Evolutionary conservation across 768 basidiomycete genomes (phyloP).

Genomic region (Kockovaella imperatae): DNA sequence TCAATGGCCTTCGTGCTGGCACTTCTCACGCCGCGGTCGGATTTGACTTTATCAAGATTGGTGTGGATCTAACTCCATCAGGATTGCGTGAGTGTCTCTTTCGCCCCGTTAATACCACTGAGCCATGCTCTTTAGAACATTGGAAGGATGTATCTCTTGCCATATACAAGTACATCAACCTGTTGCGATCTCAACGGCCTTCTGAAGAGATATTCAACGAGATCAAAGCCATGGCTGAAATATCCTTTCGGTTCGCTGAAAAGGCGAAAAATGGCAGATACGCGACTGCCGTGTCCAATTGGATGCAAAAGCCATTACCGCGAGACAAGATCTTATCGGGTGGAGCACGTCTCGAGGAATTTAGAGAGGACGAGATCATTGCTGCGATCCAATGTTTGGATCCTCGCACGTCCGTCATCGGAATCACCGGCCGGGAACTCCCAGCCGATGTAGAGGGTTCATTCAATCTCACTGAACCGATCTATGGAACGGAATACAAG

Average conservation of each 20-base stretch:
- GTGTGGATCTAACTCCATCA: slow-evolving; percentile 67
- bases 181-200: slow-evolving; percentile 45
- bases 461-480: slow-evolving; percentile 59
- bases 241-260: slow-evolving; percentile 78
- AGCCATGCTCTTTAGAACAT: slow-evolving; percentile 52
- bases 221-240: slow-evolving; percentile 59
- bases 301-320: slow-evolving; percentile 75
- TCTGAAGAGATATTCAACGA: slow-evolving; percentile 65
- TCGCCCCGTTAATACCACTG: not conserved
- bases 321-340: slow-evolving; percentile 65
- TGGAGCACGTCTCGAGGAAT: slow-evolving; percentile 64
- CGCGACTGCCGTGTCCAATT: slow-evolving; percentile 64
- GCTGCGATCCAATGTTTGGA: slow-evolving; percentile 61
- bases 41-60: slow-evolving; percentile 83
- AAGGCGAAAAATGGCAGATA: slow-evolving; percentile 73
- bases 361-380: slow-evolving; percentile 51
- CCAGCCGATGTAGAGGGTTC: slow-evolving; percentile 53
- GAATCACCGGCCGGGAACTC: slow-evolving; percentile 70
- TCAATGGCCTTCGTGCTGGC: slow-evolving; percentile 64
- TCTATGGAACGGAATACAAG: slow-evolving; percentile 83
- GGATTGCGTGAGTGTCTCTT: slow-evolving; percentile 63
- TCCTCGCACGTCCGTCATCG: slow-evolving; percentile 58
- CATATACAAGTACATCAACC: slow-evolving; percentile 62
- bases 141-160: slow-evolving; percentile 63
- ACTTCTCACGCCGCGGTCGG: slow-evolving; percentile 61